Evolutionary conservation across 768 basidiomycete genomes (phyloP), one percentile per base, ranked within the genome.

Genomic region (Pulveroboletus sp.): DNA sequence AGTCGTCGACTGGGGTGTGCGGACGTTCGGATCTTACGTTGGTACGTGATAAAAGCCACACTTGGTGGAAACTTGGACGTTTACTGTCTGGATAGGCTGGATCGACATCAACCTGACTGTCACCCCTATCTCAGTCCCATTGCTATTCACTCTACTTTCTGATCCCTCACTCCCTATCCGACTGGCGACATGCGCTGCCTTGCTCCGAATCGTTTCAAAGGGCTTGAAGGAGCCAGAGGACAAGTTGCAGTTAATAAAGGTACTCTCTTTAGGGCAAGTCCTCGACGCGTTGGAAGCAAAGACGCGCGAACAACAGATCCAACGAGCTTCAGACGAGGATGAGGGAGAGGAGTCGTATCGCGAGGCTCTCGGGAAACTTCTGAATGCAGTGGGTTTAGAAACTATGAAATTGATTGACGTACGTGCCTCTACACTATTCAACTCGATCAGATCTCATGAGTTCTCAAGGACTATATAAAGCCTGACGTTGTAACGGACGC

Each of bases 101-200:
- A 88, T 98, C 57, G 96, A 99, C 63, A 94, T 99, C 57, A 93
- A 92, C 62, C 74, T 98, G 55, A 93, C 96, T 11, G 87, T 99
- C 51, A 97, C 94, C 2, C 90, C 89, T 11, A 81, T 79, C 12
- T 92, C 94, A 2, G 81, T 98, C 31, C 84, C 87, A 6, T 72
- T 98, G 32, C 77, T 96, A 39, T 93, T 94, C 65, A 80, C 76
- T 33, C 76, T 96, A 36, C 79, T 98, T 35, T 85, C 85, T 14
- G 87, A 93, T 61, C 70, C 80, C 0, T 84, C 85, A 10, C 68
- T 92, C 27, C 78, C 86, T 3, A 84, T 98, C 58, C 88, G 93
- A 28, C 72, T 93, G 28, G 86, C 93, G 2, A 83, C 94, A 3
- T 86, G 85, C 17, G 78, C 76, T n/a, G 80, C 93, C 2, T 71